These are phyloP conservation scores for Candida bentonensis DNA, from an alignment of 805 yeast genomes.

Conservation along the genomic window DNA sequence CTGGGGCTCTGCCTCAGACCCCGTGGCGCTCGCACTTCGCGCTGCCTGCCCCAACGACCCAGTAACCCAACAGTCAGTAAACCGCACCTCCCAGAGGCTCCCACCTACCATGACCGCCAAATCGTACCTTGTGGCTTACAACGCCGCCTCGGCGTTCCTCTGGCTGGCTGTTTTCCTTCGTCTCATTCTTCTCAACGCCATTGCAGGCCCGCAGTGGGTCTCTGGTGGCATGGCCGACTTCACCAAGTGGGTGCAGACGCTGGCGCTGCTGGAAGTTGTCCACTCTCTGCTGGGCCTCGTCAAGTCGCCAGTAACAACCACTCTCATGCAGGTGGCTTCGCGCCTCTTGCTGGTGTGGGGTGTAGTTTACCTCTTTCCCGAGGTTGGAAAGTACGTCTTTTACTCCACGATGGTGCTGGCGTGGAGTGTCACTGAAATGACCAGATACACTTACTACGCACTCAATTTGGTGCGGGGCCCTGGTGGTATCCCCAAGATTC, in stretches of 20 bases:
- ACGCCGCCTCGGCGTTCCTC: conserved; percentile 36
- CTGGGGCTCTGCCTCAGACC: too few species aligned
- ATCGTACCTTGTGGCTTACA: conserved; percentile 31
- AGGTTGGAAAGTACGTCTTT: conserved; percentile 39
- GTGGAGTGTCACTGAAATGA: conserved; percentile 91
- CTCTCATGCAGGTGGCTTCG: conserved; percentile 77
- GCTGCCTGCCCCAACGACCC: too few species aligned
- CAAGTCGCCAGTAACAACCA: conserved; percentile 71
- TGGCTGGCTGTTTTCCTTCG: conserved; percentile 40
- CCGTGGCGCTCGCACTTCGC: too few species aligned
- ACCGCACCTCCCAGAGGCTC: too few species aligned
- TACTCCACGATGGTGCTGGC: conserved; percentile 60
- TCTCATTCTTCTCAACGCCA: conserved; percentile 26
- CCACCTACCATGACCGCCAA: background rate
- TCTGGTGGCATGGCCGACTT: conserved; percentile 44
- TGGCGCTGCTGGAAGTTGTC: conserved; percentile 67
- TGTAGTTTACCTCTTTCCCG: conserved; percentile 60
- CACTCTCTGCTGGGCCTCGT: conserved; percentile 73
- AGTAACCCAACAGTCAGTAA: too few species aligned
- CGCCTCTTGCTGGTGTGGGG: conserved; percentile 75
- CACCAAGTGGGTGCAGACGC: conserved; percentile 56
- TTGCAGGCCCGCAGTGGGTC: conserved; percentile 50
- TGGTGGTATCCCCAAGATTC: conserved; percentile 38
- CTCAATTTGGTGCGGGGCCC: conserved; percentile 35
- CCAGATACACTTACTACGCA: conserved; percentile 81